A percentile compares a stretch with the other conserved stretches of the same genome.
These are phyloP conservation scores for Quercus suber DNA, from an alignment of 306 rosid genomes.

Conservation along the genomic window DNA sequence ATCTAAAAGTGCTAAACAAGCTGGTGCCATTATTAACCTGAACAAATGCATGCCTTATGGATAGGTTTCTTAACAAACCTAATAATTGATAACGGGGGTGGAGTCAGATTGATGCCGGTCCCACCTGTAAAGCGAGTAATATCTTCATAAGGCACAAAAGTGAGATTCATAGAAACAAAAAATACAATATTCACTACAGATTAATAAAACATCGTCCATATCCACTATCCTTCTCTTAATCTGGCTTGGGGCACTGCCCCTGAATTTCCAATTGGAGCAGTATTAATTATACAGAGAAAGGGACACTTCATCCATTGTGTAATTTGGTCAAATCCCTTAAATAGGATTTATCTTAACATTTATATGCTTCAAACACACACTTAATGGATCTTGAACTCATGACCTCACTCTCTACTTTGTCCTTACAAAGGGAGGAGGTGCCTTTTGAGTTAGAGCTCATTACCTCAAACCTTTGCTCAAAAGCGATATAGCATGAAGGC, in stretches of 20 bases:
- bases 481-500: neutral
- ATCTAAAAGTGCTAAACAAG: neutral
- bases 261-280: neutral
- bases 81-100: conserved; percentile 82
- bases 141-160: conserved; percentile 12
- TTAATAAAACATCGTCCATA: neutral
- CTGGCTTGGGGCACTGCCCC: neutral
- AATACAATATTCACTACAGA: neutral
- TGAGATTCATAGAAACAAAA: neutral
- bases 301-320: neutral
- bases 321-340: neutral
- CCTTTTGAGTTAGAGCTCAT: too few relatives aligned
- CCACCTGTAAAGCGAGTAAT: conserved; percentile 66
- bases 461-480: neutral
- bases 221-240: neutral
- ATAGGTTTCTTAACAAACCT: conserved; percentile 45
- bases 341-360: neutral
- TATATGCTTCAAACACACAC: neutral
- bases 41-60: neutral
- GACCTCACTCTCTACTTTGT: too few relatives aligned
- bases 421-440: too few relatives aligned
- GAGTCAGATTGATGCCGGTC: conserved; percentile 96
- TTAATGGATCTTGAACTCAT: too few relatives aligned
- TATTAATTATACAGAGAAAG: neutral
- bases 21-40: neutral